A percentile compares a stretch with the other conserved stretches of the same genome.
Conservation (phyloP, 768 basidiomycete species). For the Tephrocybe sp. region DNA sequence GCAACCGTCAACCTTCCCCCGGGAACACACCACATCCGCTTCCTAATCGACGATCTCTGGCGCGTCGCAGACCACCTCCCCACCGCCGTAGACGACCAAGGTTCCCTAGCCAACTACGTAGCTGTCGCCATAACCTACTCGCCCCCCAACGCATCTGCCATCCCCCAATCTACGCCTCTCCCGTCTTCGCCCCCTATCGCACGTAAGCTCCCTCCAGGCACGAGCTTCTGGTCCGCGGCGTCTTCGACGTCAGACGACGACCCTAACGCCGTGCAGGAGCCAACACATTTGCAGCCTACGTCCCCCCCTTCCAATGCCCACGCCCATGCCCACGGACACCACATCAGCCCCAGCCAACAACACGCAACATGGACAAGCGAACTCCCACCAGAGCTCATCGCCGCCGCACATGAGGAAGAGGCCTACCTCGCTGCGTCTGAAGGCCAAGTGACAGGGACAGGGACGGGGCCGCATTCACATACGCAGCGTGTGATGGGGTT, state of each 20-base stretch:
- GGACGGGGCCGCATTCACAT: conserved; percentile 13
- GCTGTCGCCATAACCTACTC: conserved; percentile 48
- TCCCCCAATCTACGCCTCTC: conserved; percentile 23
- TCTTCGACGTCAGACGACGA: conserved; percentile 33
- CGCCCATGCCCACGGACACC: conserved; percentile 9
- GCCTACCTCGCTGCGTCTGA: conserved; percentile 54
- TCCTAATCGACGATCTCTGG: conserved; percentile 91
- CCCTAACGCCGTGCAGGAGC: conserved; percentile 12
- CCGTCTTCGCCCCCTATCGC: conserved; percentile 26
- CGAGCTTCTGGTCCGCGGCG: conserved; percentile 39
- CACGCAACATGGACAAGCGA: conserved; percentile 72
- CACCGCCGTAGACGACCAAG: conserved; percentile 91
- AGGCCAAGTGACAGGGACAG: conserved; percentile 21
- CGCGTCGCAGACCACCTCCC: conserved; percentile 73
- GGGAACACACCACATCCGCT: conserved; percentile 92
- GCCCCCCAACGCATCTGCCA: conserved; percentile 19
- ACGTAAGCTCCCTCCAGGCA: conserved; percentile 25
- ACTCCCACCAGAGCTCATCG: conserved; percentile 74
- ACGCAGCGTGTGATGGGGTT: conserved; percentile 31
- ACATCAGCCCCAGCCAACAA: conserved; percentile 18
- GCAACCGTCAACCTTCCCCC: conserved; percentile 61
- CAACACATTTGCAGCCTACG: neutral
- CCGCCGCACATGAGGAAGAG: conserved; percentile 85
- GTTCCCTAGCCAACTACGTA: conserved; percentile 92
- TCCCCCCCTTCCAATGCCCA: neutral